Base-by-base conservation (phyloP, 176 grass and related monocot species). In the Avena atlantica region DNA sequence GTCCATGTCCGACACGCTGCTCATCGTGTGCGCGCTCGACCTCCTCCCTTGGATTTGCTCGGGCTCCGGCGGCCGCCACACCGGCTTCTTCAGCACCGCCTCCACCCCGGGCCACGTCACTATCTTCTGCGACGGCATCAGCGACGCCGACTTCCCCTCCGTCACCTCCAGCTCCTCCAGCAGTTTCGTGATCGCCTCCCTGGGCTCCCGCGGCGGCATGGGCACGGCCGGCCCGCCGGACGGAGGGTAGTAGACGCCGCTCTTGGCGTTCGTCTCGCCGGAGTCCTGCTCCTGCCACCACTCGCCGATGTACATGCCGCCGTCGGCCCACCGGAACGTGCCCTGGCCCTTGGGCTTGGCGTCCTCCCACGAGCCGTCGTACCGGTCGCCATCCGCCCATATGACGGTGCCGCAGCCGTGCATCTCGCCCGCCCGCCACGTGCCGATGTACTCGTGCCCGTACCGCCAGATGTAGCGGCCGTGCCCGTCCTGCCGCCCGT, bases 321-420 rank as follows among this genome's bases (percentile, higher is more conserved):
- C 96, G 78, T 98, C 93, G 14, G 93, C 84, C 96, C 96, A 98
- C 12, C 84, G 80, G 87, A 98, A 98, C 51, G 84, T 95, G 5
- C 96, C 96, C 27, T 92, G 94, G 0, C 93, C 93, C 53, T 88
- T 98, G 23, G 96, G 96, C 79, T 76, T 77, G 13, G 88, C 87
- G 25, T 90, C 82, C 84, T 98, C 92, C 96, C 96, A 98, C 4
- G 88, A 90, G 37, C 96, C 96, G 76, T 98, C 96, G 86, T 91
- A 96, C 24, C 92, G 86, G 86, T 92, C 92, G 42, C 92, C 83
- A 78, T 92, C 92, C 11, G 67, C 83, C 94, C 92, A 93, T 37
- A 92, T 84, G 1, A 97, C 83, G 27, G 89, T 81, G 17, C 94
- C 94, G 73, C 84, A 79, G 1, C 94, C 94, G 92, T 94, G 90